Conservation (phyloP, 78 protist species). For the Pigoraptor vietnamica region DNA sequence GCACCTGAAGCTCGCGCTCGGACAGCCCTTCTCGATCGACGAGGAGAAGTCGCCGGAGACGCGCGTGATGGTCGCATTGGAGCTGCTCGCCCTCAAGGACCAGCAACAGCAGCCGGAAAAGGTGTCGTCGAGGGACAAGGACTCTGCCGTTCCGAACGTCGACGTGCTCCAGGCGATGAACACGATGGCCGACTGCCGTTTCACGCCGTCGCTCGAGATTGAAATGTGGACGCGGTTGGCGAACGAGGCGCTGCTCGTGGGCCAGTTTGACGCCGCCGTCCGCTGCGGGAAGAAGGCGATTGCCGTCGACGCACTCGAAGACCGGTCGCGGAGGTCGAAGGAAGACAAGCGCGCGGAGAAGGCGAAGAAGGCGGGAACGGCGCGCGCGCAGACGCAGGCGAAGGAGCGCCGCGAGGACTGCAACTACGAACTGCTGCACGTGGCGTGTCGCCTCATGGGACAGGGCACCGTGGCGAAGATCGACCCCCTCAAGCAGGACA, state of each 20-base stretch:
- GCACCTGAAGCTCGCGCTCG: neutral
- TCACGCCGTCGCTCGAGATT: neutral
- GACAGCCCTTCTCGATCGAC: neutral
- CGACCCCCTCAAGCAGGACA: neutral
- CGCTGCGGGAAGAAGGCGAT: neutral
- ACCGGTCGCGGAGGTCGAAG: neutral
- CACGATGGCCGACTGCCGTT: neutral
- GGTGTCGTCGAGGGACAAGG: too few relatives aligned
- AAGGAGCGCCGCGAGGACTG: neutral
- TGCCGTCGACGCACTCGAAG: neutral
- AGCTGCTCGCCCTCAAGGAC: neutral
- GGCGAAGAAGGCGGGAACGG: neutral
- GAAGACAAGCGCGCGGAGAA: neutral
- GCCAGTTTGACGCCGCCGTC: neutral
- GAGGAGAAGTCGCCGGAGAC: neutral
- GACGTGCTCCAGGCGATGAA: neutral
- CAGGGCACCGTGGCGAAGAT: neutral
- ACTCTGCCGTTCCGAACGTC: too few relatives aligned
- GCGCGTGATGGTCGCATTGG: neutral
- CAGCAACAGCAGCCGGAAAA: neutral
- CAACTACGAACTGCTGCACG: neutral
- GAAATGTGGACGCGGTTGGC: neutral
- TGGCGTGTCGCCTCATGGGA: neutral
- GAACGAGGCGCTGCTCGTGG: neutral
- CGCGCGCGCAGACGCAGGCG: neutral